A percentile compares a stretch with the other conserved stretches of the same genome.
These are phyloP conservation scores for Globisporangium middletonii DNA, from an alignment of 352 stramenopile species.

Conservation along the genomic window DNA sequence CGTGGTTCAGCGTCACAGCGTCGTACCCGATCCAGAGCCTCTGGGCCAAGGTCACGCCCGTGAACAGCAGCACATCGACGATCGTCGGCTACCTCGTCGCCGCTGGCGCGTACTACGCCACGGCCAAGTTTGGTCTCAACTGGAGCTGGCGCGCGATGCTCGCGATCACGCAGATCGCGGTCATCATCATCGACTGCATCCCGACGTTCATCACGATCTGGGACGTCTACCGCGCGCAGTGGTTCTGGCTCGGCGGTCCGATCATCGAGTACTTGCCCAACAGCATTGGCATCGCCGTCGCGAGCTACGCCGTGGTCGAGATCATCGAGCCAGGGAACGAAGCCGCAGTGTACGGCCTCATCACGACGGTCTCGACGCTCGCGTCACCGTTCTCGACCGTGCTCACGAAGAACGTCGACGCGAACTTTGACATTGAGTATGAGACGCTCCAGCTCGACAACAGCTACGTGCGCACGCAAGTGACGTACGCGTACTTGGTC, in stretches of 20 bases:
- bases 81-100: slow-evolving; percentile 35
- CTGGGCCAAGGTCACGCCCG: slow-evolving; percentile 34
- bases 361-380: slow-evolving; percentile 18
- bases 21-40: slow-evolving; percentile 35
- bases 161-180: slow-evolving; percentile 23
- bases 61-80: slow-evolving; percentile 31
- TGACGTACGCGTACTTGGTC: slow-evolving; percentile 21
- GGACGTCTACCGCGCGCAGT: slow-evolving; percentile 27
- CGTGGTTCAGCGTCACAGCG: slow-evolving; percentile 35
- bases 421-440: slow-evolving; percentile 14
- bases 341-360: slow-evolving; percentile 16
- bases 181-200: slow-evolving; percentile 17
- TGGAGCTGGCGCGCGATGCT: slow-evolving; percentile 53
- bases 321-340: slow-evolving; percentile 20
- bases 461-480: slow-evolving; percentile 14
- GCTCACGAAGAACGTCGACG: slow-evolving; percentile 13
- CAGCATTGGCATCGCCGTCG: slow-evolving; percentile 11
- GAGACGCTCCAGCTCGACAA: slow-evolving; percentile 15
- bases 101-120: slow-evolving; percentile 21
- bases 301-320: slow-evolving; percentile 17
- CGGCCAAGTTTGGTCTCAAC: slow-evolving; percentile 30
- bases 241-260: slow-evolving; percentile 26
- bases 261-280: slow-evolving; percentile 17
- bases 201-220: slow-evolving; percentile 28
- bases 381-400: slow-evolving; percentile 17